Base-by-base conservation (phyloP, 768 basidiomycete genomes). In the Tephrocybe sp. region DNA sequence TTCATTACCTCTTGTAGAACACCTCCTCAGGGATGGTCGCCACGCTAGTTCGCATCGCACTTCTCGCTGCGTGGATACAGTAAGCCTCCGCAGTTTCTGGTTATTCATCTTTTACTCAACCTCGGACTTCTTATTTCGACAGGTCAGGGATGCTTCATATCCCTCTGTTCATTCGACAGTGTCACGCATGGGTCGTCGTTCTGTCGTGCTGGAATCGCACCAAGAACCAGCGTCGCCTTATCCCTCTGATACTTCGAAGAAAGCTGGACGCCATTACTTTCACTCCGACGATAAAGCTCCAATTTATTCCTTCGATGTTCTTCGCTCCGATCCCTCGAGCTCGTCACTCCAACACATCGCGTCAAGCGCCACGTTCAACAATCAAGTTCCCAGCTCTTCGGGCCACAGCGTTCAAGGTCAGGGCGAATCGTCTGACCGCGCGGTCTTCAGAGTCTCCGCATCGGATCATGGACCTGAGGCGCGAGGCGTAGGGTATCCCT, bases 331-430 rank as follows among this genome's bases (percentile, higher is more conserved):
- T 51, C 74, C 76, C 22, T 35, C 68, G 46, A 67, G 63, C 3
- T 57, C 70, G 3, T 75, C 76, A 9, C 67, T 76, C 9, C 66
- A 77, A 45, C 77, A 76, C 38, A 66, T 76, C 41, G 62, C 72
- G 7, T 72, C 77, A 27, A 73, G 71, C 57, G 68, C 65, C 18
- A 71, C 71, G 5, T 64, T 69, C 16, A 69, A 67, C 30, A 70
- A 65, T 9, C 61, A 69, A 13, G 59, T 61, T 0, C 47, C 61
- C 37, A 55, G 47, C 19, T 44, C 53, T 16, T 18, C 45, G n/a
- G 47, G 39, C 5, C 50, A 47, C 19, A 46, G 37, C 19, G 18
- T 49, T 0, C 64, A 58, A 30, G 42, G 52, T 0, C 60, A 55
- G 26, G 44, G 59, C 2, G 67, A 65, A 47, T 54, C 69, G 38